These are phyloP conservation scores for Russula vinacea DNA, from an alignment of 768 basidiomycete genomes.

Conservation along the genomic window DNA sequence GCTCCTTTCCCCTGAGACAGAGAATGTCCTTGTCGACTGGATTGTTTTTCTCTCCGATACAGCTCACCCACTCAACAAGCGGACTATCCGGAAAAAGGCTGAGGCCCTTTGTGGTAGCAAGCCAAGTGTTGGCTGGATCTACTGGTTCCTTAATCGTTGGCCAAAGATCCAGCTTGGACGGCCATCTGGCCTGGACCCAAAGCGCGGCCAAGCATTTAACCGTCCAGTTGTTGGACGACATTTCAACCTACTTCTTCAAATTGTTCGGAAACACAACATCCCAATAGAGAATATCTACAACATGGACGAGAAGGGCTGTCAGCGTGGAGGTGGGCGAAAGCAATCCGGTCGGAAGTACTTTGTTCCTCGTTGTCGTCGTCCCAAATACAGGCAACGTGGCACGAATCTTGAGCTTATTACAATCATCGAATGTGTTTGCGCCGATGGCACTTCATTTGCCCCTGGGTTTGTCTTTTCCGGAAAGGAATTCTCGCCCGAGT, in stretches of 20 bases:
- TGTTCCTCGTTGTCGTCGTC: not conserved
- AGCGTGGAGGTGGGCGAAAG: slow-evolving; percentile 6
- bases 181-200: slow-evolving; percentile 38
- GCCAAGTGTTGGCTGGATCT: too few relatives aligned
- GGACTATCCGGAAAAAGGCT: not conserved
- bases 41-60: not conserved
- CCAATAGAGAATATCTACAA: too few relatives aligned
- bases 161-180: slow-evolving; percentile 32
- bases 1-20: not conserved
- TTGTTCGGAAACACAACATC: not conserved
- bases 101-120: not conserved
- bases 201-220: slow-evolving; percentile 39
- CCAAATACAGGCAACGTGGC: not conserved
- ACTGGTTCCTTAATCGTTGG: too few relatives aligned
- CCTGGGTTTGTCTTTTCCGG: not conserved
- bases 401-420: slow-evolving; percentile 10
- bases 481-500: not conserved
- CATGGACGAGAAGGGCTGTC: not conserved
- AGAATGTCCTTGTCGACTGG: not conserved
- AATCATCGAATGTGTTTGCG: slow-evolving; percentile 10
- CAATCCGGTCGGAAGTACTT: not conserved
- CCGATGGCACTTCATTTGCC: not conserved
- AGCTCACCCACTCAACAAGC: not conserved
- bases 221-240: slow-evolving; percentile 21
- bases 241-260: slow-evolving; percentile 2